Evolutionary conservation across 257 asterid species (phyloP), one percentile per base, ranked within the genome.

Genomic region (Solanum neorickii): DNA sequence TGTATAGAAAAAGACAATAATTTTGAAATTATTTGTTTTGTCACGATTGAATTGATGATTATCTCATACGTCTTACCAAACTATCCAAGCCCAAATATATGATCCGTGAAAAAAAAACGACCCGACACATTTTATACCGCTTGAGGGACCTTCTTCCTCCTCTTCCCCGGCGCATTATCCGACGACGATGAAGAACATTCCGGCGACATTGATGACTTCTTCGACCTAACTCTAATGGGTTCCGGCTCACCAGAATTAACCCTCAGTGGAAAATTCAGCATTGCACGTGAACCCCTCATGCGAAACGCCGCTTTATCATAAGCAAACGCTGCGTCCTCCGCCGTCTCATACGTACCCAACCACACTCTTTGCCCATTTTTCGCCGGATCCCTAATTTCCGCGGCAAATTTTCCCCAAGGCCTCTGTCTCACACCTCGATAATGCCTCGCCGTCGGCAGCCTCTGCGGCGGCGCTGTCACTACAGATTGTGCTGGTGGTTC

Each of bases 361-460:
- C 94, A 92, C 20, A 90, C 90, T 0, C 94, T 89, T 31, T 90
- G 88, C 5, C 94, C 94, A 33, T 91, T 91, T 31, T 86, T 89
- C 21, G 92, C 90, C 9, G 94, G 94, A 73, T 92, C 93, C 76
- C 94, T 88, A 66, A 90, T 92, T 88, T 92, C 94, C 52, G 93
- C 92, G 11, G 94, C 93, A 49, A 88, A 92, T 78, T 87, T 92
- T 23, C 94, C 94, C 93, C 94, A 92, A 2, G 93, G 93, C 78
- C 94, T 18, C 37, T 87, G 72, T 65, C 94, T 90, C 46, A 92
- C 94, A 0, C 94, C 94, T 68, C 94, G 84, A 10, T 85, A 92
- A 27, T 89, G 92, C 87, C 66, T 88, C 66, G 60, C 92, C 44
- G 66, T 66, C 20, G 70, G 49, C 20, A 78, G 23, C 27, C 39